These are phyloP conservation scores for Omphalotus olearius DNA, from an alignment of 1,284 basidiomycete genomes.

Conservation along the genomic window DNA sequence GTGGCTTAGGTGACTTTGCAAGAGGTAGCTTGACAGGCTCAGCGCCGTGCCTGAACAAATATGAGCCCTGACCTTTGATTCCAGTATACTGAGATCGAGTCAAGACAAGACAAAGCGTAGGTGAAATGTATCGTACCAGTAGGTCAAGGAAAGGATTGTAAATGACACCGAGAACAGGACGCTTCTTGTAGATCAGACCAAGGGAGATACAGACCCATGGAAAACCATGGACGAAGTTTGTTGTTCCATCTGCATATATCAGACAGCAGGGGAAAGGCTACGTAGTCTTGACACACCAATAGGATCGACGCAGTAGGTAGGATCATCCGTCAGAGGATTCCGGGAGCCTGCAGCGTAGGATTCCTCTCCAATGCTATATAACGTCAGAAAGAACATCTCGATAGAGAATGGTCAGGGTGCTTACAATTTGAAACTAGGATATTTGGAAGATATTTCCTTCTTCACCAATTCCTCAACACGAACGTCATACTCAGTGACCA, in stretches of 20 bases:
- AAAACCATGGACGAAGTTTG: constrained; percentile 92
- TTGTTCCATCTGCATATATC: constrained; percentile 72
- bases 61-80: constrained; percentile 77
- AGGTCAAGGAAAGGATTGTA: constrained; percentile 92
- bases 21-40: constrained; percentile 70
- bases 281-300: constrained; percentile 47
- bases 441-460: constrained; percentile 59
- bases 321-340: constrained; percentile 74
- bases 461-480: constrained; percentile 86
- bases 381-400: constrained; percentile 10
- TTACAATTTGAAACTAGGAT: constrained; percentile 82
- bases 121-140: constrained; percentile 40
- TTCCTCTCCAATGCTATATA: constrained; percentile 84
- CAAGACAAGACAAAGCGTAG: not conserved
- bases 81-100: constrained; percentile 66
- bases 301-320: constrained; percentile 91
- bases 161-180: constrained; percentile 85
- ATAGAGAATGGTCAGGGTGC: constrained; percentile 25
- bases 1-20: constrained; percentile 55
- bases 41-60: constrained; percentile 53
- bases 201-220: constrained; percentile 90
- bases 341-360: constrained; percentile 74
- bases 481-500: constrained; percentile 97
- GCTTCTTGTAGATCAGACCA: constrained; percentile 79
- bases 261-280: not conserved